Percentiles rank a stretch among this genome's conserved stretches.
Evolutionary conservation across 164 flowering plant genomes (phyloP).

Genomic region (Warburgia ugandensis): DNA sequence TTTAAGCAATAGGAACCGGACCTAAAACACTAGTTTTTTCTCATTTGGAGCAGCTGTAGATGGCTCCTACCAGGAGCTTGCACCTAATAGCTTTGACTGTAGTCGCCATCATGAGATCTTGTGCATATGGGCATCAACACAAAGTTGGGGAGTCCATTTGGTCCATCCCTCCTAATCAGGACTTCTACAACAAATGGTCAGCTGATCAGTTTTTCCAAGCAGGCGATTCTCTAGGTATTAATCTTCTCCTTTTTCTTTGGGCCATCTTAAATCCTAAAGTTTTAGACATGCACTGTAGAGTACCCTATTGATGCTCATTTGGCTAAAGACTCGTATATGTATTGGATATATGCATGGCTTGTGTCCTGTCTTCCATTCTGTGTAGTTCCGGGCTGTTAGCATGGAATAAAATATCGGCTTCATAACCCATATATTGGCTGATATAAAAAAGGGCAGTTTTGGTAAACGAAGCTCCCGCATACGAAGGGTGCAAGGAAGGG

Average conservation of each 20-base stretch:
- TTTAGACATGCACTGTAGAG: not conserved
- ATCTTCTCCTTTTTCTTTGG: not conserved
- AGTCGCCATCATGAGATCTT: too few species aligned
- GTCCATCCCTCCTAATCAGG: conserved; percentile 3
- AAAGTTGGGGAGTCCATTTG: conserved; percentile 5
- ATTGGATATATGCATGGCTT: not conserved
- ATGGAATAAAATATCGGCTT: not conserved
- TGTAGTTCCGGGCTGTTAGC: not conserved
- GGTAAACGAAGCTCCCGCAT: too few species aligned
- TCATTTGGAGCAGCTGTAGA: too few species aligned
- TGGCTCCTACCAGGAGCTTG: too few species aligned
- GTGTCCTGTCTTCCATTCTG: not conserved
- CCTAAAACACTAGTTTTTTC: too few species aligned
- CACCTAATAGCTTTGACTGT: too few species aligned
- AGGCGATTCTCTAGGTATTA: conserved; percentile 3
- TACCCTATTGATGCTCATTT: not conserved
- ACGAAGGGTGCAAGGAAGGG: too few species aligned
- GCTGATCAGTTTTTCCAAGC: not conserved
- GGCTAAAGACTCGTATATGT: not conserved
- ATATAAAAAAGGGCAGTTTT: too few species aligned
- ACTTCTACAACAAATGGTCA: conserved; percentile 4
- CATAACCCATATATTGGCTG: too few species aligned
- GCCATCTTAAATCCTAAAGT: not conserved
- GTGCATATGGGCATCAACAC: too few species aligned
- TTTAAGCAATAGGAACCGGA: too few species aligned